A percentile compares a stretch with the other conserved stretches of the same genome.
These are phyloP conservation scores for Moelleriella libera DNA, from an alignment of 2,329 filamentous ascomycete species.

Conservation along the genomic window DNA sequence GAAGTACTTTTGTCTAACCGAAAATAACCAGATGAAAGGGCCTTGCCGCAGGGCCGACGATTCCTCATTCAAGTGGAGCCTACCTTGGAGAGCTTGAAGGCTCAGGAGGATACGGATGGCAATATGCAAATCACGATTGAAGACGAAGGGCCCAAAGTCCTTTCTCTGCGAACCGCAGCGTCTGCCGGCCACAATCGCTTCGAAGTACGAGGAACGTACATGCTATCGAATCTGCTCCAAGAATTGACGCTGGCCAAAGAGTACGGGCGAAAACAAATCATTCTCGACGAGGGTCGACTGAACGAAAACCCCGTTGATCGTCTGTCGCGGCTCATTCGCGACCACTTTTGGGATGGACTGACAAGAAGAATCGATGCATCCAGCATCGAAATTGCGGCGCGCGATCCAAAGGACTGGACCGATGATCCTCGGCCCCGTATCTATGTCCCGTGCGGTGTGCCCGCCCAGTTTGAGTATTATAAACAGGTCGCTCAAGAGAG, in stretches of 20 bases:
- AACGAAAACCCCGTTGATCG: slow-evolving; percentile 93
- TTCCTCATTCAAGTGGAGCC: slow-evolving; percentile 80
- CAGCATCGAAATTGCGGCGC: slow-evolving; percentile 72
- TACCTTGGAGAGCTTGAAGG: slow-evolving; percentile 64
- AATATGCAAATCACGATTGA: slow-evolving; percentile 98
- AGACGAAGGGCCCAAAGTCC: slow-evolving; percentile 81
- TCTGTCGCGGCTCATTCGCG: slow-evolving; percentile 70
- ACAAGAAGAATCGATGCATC: slow-evolving; percentile 83
- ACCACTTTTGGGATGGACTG: slow-evolving; percentile 85
- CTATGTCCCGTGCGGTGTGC: slow-evolving; percentile 73
- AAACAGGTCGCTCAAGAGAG: slow-evolving; percentile 60
- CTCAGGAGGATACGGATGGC: slow-evolving; percentile 81
- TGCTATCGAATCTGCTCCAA: slow-evolving; percentile 91
- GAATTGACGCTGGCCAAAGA: slow-evolving; percentile 88
- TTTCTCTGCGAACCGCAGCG: slow-evolving; percentile 70
- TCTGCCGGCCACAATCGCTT: slow-evolving; percentile 80
- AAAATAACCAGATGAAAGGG: slow-evolving; percentile 50
- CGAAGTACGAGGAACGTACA: slow-evolving; percentile 90
- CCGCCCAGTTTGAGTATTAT: slow-evolving; percentile 86
- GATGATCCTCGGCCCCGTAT: slow-evolving; percentile 78
- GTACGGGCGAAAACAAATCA: slow-evolving; percentile 76
- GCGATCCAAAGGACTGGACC: slow-evolving; percentile 93
- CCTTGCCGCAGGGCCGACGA: slow-evolving; percentile 50
- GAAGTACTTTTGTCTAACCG: no score
- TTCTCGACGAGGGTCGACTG: slow-evolving; percentile 79